Evolutionary conservation across 371 early-diverging fungal genomes (phyloP), one percentile per base, ranked within the genome.

Genomic region (Mortierella sp.): DNA sequence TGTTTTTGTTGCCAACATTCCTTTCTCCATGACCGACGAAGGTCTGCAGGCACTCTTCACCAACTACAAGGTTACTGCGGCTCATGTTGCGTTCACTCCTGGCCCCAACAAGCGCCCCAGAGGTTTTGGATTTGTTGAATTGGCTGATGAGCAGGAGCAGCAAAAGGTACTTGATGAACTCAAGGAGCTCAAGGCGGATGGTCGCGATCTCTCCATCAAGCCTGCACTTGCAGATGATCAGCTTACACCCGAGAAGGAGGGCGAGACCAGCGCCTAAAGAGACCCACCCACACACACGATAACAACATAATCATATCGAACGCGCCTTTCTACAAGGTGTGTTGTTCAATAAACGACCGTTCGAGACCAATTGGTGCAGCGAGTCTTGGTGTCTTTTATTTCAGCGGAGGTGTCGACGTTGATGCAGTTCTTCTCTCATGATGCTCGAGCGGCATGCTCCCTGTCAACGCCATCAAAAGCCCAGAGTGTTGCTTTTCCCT

Each of bases 1-100:
- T 14, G 80, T 95, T 44, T 97, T 94, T 82, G 93, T 97, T 51
- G 94, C 95, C 68, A 97, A 96, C 84, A 80, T 97, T 43, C 96
- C 98, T 39, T 96, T 91, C 82, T 81, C 91, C 41, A 87, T 94
- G 54, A 86, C 88, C 24, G 90, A 91, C 63, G 92, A 90, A 5
- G 91, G 85, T 40, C 85, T 98, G 55, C 79, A 79, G 66, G 80
- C 79, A 34, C 82, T 95, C 60, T 96, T 97, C 80, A 74, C 85
- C 49, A 91, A 83, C 47, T 96, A 90, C 83, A 82, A 89, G 66
- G 87, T 95, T 43, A 80, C 83, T 19, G 85, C 88, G 27, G 93
- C 95, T 41, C 89, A 91, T 62, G 92, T 96, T 41, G 86, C 60
- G 61, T 44, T 50, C 54, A 57, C 59, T 72, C n/a, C 76, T 31